These are phyloP conservation scores for Penicillium macrosclerotiorum DNA, from an alignment of 495 filamentous ascomycete species.

Conservation along the genomic window DNA sequence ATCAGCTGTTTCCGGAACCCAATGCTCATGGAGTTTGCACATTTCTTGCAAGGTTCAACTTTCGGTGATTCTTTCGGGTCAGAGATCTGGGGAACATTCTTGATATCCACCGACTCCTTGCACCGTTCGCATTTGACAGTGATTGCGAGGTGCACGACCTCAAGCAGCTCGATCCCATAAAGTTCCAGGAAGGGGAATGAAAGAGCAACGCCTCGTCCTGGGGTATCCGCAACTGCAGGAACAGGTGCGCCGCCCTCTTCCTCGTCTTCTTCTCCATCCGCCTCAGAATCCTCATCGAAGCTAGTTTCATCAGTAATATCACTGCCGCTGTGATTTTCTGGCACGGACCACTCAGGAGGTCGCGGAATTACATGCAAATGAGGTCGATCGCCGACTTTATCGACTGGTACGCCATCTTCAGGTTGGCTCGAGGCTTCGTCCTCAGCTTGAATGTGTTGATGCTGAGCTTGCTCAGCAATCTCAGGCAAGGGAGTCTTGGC, in stretches of 20 bases:
- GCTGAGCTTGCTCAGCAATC: slow-evolving; percentile 13
- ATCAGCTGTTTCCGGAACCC: slow-evolving; percentile 73
- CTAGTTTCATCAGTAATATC: slow-evolving; percentile 34
- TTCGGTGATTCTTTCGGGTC: slow-evolving; percentile 37
- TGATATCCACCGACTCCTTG: slow-evolving; percentile 72
- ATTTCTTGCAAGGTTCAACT: slow-evolving; percentile 70
- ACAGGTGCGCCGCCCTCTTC: slow-evolving; percentile 44
- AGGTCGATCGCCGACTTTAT: slow-evolving; percentile 43
- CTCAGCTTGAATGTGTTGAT: slow-evolving; percentile 1
- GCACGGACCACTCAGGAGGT: slow-evolving; percentile 74
- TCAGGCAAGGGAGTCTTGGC: slow-evolving; percentile 50
- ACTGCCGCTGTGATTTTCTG: slow-evolving; percentile 37
- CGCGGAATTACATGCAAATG: slow-evolving; percentile 77
- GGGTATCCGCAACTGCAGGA: slow-evolving; percentile 27
- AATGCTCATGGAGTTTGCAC: slow-evolving; percentile 64
- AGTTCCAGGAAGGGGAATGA: slow-evolving; percentile 82
- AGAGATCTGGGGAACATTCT: slow-evolving; percentile 55
- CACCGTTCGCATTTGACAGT: slow-evolving; percentile 82
- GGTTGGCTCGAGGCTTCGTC: slow-evolving; percentile 12
- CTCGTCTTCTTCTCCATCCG: slow-evolving; percentile 45
- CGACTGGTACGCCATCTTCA: slow-evolving; percentile 3
- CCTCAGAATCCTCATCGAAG: slow-evolving; percentile 24
- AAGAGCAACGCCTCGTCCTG: slow-evolving; percentile 70
- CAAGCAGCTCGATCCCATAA: slow-evolving; percentile 76
- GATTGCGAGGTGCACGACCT: slow-evolving; percentile 66